phyloP scores from a whole-genome alignment of 2,329 filamentous ascomycete genomes.

The Aspergillus calidoustus region DNA sequence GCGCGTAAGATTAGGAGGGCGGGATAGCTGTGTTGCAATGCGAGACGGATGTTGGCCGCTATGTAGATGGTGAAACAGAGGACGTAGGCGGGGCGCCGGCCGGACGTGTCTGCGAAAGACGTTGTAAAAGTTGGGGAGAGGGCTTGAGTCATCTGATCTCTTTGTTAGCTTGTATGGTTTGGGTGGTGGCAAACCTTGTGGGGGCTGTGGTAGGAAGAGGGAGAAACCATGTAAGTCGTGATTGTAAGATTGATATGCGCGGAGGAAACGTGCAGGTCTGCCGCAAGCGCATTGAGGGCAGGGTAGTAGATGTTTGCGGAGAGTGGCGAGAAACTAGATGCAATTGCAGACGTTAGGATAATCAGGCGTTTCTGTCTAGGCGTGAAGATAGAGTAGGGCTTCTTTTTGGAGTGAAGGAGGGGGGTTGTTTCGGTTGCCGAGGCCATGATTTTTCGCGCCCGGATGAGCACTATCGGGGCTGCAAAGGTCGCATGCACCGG shows the following conservation, averaged over 20 bases:
- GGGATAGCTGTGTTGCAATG: slow-evolving; percentile 43
- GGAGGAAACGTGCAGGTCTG: slow-evolving; percentile 33
- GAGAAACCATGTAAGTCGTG: slow-evolving; percentile 39
- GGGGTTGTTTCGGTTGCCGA: slow-evolving; percentile 23
- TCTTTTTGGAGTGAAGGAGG: slow-evolving; percentile 17
- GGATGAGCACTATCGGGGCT: too few relatives aligned
- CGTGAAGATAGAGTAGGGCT: slow-evolving; percentile 39
- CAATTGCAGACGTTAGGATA: slow-evolving; percentile 43
- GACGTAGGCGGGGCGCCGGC: slow-evolving; percentile 54
- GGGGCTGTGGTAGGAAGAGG: background rate
- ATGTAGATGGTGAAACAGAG: slow-evolving; percentile 51
- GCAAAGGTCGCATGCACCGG: too few relatives aligned
- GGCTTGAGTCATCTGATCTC: slow-evolving; percentile 53
- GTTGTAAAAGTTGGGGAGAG: slow-evolving; percentile 55
- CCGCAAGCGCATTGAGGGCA: slow-evolving; percentile 39
- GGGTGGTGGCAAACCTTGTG: background rate
- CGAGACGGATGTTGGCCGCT: slow-evolving; percentile 46
- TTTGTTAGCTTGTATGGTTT: background rate
- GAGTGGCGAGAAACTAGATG: slow-evolving; percentile 49
- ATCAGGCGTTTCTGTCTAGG: slow-evolving; percentile 40
- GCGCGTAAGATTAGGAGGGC: slow-evolving; percentile 45
- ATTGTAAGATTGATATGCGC: slow-evolving; percentile 35
- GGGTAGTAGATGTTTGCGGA: slow-evolving; percentile 53
- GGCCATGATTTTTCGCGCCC: background rate
- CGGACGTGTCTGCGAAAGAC: slow-evolving; percentile 52